Evolutionary conservation across 345 rosid species (phyloP).

Genomic region (Schrenkiella parvula): DNA sequence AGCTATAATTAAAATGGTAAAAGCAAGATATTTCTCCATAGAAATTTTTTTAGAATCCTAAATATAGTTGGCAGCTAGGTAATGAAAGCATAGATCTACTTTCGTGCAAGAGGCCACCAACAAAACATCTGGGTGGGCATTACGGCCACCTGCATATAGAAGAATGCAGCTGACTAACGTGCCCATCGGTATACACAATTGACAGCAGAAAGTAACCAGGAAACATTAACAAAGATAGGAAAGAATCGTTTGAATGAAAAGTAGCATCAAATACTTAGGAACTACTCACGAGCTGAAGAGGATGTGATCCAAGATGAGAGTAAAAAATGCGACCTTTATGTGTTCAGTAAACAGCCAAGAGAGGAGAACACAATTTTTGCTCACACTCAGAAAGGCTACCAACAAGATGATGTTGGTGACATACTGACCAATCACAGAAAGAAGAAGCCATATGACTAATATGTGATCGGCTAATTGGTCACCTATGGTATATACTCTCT

Average conservation of each 20-base stretch:
- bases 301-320: neutral
- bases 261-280: neutral
- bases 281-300: neutral
- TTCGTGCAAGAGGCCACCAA: constrained; percentile 19
- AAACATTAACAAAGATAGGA: too few species aligned
- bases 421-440: constrained; percentile 47
- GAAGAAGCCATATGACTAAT: constrained; percentile 19
- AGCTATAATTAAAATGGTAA: neutral
- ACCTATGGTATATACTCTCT: neutral
- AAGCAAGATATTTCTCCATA: neutral
- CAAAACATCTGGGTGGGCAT: constrained; percentile 28
- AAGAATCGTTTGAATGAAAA: too few species aligned
- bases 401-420: constrained; percentile 36
- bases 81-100: constrained; percentile 31
- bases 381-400: constrained; percentile 27
- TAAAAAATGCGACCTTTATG: neutral
- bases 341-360: constrained; percentile 32
- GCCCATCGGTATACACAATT: constrained; percentile 2
- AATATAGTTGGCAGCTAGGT: constrained; percentile 22
- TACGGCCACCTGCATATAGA: constrained; percentile 30
- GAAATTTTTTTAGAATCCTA: neutral
- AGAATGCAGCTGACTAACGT: constrained; percentile 27
- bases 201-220: neutral
- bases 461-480: constrained; percentile 45
- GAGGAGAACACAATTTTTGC: constrained; percentile 9